A percentile compares a stretch with the other conserved stretches of the same genome.
Evolutionary conservation across 176 grass and related monocot genomes (phyloP).

Genomic region (Aechmea fasciata): DNA sequence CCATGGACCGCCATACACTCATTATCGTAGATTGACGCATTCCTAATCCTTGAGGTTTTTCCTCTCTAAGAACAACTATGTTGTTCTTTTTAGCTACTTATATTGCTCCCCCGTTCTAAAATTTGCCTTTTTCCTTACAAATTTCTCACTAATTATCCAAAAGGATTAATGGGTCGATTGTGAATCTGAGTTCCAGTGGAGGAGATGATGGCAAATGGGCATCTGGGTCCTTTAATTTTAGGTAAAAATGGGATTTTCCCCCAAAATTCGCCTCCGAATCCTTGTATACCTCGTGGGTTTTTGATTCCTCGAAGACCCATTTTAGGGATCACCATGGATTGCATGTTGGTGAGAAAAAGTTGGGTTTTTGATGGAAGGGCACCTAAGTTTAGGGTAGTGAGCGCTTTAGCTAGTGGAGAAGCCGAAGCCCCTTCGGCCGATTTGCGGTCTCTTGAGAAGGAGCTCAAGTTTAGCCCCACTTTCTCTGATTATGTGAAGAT

Average conservation of each 20-base stretch:
- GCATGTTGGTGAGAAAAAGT: conserved; percentile 25
- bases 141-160: too few relatives aligned
- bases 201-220: conserved; percentile 23
- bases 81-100: too few relatives aligned
- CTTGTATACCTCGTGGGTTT: conserved; percentile 9
- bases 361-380: conserved; percentile 20
- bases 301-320: conserved; percentile 17
- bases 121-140: too few relatives aligned
- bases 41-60: too few relatives aligned
- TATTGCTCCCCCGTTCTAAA: too few relatives aligned
- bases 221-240: conserved; percentile 23
- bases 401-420: conserved; percentile 24
- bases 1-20: too few relatives aligned
- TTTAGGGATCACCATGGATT: conserved; percentile 18
- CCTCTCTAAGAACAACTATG: too few relatives aligned
- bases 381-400: conserved; percentile 6
- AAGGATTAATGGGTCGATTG: too few relatives aligned
- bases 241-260: conserved; percentile 24
- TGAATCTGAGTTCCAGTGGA: too few relatives aligned
- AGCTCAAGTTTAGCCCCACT: conserved; percentile 60
- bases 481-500: conserved; percentile 95
- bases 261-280: conserved; percentile 10
- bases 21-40: too few relatives aligned
- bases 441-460: conserved; percentile 64
- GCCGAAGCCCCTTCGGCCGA: conserved; percentile 11